A percentile compares a stretch with the other conserved stretches of the same genome.
Evolutionary conservation across 1,139 yeast genomes (phyloP).

Genomic region (Geotrichum bryndzae): DNA sequence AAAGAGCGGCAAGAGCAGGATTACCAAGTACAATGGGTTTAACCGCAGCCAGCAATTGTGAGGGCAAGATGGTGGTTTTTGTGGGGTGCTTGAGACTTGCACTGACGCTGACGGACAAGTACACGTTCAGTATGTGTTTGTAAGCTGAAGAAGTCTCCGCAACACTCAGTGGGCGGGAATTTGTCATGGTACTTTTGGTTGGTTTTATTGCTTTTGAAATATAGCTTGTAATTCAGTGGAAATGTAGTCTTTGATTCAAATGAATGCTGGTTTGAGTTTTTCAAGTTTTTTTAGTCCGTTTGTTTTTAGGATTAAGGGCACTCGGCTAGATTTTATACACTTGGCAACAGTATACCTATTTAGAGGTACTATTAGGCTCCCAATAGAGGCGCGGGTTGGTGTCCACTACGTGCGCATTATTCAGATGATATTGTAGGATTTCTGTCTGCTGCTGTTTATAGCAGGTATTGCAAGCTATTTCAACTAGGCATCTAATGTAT

Average conservation of each 20-base stretch:
- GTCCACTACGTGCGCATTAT: slow-evolving; percentile 27
- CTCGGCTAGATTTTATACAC: too few species aligned
- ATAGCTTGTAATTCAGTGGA: background rate
- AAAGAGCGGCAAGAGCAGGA: slow-evolving; percentile 1
- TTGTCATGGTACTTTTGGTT: background rate
- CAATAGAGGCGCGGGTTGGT: slow-evolving; percentile 10
- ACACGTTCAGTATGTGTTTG: slow-evolving; percentile 10
- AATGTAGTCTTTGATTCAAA: background rate
- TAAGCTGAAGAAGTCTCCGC: slow-evolving; percentile 7
- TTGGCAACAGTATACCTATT: too few species aligned
- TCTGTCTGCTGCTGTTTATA: slow-evolving; percentile 30
- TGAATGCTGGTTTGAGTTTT: too few species aligned
- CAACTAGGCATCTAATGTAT: background rate
- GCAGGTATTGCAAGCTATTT: slow-evolving; percentile 24
- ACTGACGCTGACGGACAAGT: slow-evolving; percentile 7
- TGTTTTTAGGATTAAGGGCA: too few species aligned
- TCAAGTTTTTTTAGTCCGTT: too few species aligned
- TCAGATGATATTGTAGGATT: slow-evolving; percentile 28
- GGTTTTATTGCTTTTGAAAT: background rate
- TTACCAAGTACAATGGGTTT: background rate
- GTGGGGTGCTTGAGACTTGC: background rate
- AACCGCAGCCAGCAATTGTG: slow-evolving; percentile 3
- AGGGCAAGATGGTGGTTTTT: background rate
- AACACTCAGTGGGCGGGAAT: background rate
- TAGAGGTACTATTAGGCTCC: too few species aligned